phyloP scores from a whole-genome alignment of 2,329 filamentous ascomycete species.

The Claviceps sp. region DNA sequence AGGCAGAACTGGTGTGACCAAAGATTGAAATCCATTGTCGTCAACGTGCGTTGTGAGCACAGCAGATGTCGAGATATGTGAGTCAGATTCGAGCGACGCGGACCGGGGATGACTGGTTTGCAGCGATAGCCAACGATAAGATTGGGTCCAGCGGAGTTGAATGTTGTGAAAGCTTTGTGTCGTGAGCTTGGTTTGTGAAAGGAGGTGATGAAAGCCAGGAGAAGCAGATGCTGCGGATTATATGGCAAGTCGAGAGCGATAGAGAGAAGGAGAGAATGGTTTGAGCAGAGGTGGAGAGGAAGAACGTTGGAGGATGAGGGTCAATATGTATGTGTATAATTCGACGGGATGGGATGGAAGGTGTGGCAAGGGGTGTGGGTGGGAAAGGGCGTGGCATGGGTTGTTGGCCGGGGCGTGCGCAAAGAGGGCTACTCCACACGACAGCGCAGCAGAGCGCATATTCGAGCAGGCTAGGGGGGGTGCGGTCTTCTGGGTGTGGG shows the following conservation, averaged over 20 bases:
- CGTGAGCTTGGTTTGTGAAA: background rate
- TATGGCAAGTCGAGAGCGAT: background rate
- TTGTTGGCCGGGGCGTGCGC: background rate
- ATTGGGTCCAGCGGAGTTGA: background rate
- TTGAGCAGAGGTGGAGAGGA: slow-evolving; percentile 1
- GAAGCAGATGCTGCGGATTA: background rate
- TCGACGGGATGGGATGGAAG: background rate
- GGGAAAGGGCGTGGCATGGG: background rate
- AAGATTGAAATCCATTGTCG: slow-evolving; percentile 38
- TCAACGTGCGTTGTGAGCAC: slow-evolving; percentile 2
- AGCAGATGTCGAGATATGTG: slow-evolving; percentile 8
- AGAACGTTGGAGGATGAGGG: slow-evolving; percentile 9
- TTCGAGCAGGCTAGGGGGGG: background rate
- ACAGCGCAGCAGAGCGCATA: background rate
- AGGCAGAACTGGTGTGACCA: slow-evolving; percentile 93
- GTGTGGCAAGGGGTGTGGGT: slow-evolving; percentile 1
- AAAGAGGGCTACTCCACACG: background rate
- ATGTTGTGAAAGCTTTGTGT: background rate
- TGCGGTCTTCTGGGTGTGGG: background rate
- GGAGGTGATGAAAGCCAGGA: background rate
- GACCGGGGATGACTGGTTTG: slow-evolving; percentile 4
- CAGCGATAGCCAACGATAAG: background rate
- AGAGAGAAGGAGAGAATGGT: slow-evolving; percentile 4
- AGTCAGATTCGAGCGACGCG: slow-evolving; percentile 9
- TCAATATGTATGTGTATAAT: slow-evolving; percentile 10